Conservation (phyloP, 352 stramenopile genomes). For the Globisporangium paddicum region DNA sequence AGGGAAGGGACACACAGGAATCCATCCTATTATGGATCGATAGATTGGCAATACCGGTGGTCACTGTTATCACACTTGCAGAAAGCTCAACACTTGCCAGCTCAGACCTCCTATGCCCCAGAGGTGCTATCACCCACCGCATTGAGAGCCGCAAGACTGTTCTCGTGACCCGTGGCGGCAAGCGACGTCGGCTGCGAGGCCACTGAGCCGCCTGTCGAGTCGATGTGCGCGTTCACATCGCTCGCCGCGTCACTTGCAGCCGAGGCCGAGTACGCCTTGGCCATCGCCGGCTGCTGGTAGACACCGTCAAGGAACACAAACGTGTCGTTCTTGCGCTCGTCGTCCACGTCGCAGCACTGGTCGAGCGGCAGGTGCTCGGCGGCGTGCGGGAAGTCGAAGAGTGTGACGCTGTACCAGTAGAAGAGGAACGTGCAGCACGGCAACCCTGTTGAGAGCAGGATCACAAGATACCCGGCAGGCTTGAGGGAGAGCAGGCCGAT, state of each 20-base stretch:
- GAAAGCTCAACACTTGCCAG: too few relatives aligned
- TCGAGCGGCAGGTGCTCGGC: conserved; percentile 55
- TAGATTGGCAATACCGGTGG: too few relatives aligned
- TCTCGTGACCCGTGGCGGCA: conserved; percentile 23
- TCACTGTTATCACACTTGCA: too few relatives aligned
- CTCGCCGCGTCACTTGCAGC: not conserved
- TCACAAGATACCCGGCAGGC: conserved; percentile 35
- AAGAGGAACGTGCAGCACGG: conserved; percentile 58
- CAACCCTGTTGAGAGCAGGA: conserved; percentile 35
- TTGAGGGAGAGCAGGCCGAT: conserved; percentile 70
- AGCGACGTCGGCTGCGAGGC: conserved; percentile 26
- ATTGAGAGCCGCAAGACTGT: conserved; percentile 36
- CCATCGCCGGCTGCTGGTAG: conserved; percentile 67
- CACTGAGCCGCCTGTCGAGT: conserved; percentile 21
- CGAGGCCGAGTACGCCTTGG: conserved; percentile 18
- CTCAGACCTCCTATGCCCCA: too few relatives aligned
- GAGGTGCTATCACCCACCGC: conserved; percentile 30
- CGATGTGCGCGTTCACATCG: conserved; percentile 15
- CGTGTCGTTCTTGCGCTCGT: conserved; percentile 38
- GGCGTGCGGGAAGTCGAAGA: conserved; percentile 41
- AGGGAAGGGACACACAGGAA: too few relatives aligned
- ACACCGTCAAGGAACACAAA: conserved; percentile 65
- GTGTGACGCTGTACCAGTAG: conserved; percentile 53
- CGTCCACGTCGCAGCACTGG: conserved; percentile 61
- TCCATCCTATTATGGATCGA: too few relatives aligned